A percentile compares a stretch with the other conserved stretches of the same genome.
These are phyloP conservation scores for Rhynchosporium graminicola DNA, from an alignment of 2,329 filamentous ascomycete genomes.

Conservation along the genomic window DNA sequence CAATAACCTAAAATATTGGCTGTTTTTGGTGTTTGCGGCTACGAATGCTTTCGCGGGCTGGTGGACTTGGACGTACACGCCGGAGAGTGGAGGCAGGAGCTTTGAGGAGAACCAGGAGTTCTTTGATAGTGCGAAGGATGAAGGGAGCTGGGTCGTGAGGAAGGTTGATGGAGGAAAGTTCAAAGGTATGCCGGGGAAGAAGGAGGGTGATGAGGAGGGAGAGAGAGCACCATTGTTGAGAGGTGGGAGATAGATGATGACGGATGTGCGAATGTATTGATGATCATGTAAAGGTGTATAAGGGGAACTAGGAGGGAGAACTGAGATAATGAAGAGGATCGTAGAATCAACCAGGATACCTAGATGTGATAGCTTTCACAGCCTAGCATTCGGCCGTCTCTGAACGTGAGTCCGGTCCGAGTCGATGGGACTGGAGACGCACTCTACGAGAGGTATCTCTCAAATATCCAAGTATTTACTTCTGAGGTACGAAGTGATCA, in stretches of 20 bases:
- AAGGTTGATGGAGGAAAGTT: conserved; percentile 55
- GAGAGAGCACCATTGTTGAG: conserved; percentile 29
- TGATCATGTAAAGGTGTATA: not conserved
- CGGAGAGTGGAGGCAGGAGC: conserved; percentile 58
- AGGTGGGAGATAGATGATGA: conserved; percentile 5
- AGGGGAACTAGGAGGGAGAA: too few species aligned
- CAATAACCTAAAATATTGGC: conserved; percentile 56
- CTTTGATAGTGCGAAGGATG: conserved; percentile 48
- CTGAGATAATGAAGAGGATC: too few species aligned
- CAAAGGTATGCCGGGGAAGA: conserved; percentile 28
- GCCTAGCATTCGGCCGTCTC: too few species aligned
- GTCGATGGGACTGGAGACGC: too few species aligned
- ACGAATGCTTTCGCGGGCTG: conserved; percentile 51
- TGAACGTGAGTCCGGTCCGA: too few species aligned
- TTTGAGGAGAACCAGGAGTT: conserved; percentile 56
- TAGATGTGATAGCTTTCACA: too few species aligned
- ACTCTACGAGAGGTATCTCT: too few species aligned
- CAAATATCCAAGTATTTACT: too few species aligned
- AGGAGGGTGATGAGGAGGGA: conserved; percentile 22
- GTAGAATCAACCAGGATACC: too few species aligned
- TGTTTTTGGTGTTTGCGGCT: conserved; percentile 58
- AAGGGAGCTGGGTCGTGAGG: conserved; percentile 53
- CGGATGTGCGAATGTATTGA: not conserved
- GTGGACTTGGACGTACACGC: conserved; percentile 56
- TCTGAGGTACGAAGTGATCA: too few species aligned